Conservation (phyloP, 148 eudicot genomes). For the Rhododendron griersonianum region DNA sequence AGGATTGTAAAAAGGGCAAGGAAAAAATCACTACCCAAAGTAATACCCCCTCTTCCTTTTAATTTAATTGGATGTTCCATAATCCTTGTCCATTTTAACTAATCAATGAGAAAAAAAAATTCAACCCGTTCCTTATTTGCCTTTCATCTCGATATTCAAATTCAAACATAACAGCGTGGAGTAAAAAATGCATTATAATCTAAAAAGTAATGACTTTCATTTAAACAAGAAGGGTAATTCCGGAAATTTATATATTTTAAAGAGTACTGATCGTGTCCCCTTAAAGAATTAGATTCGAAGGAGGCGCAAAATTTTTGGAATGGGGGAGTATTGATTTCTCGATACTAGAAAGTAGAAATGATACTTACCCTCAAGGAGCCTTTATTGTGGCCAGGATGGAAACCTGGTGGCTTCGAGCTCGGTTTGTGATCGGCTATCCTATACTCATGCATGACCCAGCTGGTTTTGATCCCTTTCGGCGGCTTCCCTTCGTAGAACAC, state of each 20-base stretch:
- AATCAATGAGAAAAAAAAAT: no score
- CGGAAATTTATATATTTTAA: background rate
- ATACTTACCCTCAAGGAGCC: slow-evolving; percentile 64
- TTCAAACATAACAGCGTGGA: no score
- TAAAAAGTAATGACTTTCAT: no score
- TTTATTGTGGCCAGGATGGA: slow-evolving; percentile 35
- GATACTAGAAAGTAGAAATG: no score
- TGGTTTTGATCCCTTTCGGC: slow-evolving; percentile 29
- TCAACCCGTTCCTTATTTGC: background rate
- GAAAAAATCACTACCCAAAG: no score
- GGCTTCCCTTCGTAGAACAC: slow-evolving; percentile 31
- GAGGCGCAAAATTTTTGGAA: no score
- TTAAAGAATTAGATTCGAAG: no score
- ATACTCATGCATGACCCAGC: slow-evolving; percentile 35
- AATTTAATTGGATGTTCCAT: background rate
- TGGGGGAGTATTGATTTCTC: no score
- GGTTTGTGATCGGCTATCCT: slow-evolving; percentile 12
- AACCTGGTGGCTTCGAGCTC: slow-evolving; percentile 21
- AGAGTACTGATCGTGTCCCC: background rate
- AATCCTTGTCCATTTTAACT: background rate
- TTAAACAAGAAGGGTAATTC: no score
- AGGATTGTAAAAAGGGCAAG: no score
- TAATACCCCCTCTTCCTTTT: no score
- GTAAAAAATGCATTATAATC: background rate
- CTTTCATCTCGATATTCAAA: no score